These are phyloP conservation scores for Choiromyces venosus DNA, from an alignment of 495 filamentous ascomycete species.

Conservation along the genomic window DNA sequence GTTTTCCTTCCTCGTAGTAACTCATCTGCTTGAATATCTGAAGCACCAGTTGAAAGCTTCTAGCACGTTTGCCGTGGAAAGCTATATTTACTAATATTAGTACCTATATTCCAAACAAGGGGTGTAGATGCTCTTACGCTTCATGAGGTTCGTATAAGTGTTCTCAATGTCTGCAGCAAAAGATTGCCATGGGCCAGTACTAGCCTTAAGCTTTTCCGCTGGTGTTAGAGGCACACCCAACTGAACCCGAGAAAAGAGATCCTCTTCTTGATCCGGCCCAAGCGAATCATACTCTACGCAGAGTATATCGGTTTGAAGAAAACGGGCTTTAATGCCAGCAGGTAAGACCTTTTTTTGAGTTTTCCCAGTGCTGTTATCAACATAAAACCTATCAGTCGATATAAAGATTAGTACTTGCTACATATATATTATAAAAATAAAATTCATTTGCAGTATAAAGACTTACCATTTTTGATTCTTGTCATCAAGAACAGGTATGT, in stretches of 20 bases:
- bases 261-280: slow-evolving; percentile 47
- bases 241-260: slow-evolving; percentile 50
- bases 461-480: slow-evolving; percentile 41
- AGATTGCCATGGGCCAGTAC: slow-evolving; percentile 47
- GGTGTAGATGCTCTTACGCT: slow-evolving; percentile 34
- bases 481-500: slow-evolving; percentile 46
- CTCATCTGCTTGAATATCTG: slow-evolving; percentile 39
- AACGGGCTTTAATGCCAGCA: slow-evolving; percentile 41
- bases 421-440: neutral
- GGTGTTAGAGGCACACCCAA: slow-evolving; percentile 47
- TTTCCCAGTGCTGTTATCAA: slow-evolving; percentile 19
- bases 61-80: slow-evolving; percentile 41
- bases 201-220: slow-evolving; percentile 51
- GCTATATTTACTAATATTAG: slow-evolving; percentile 34
- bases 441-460: neutral
- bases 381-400: slow-evolving; percentile 25
- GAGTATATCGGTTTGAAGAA: slow-evolving; percentile 44
- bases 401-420: neutral
- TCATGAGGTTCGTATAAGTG: slow-evolving; percentile 44
- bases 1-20: slow-evolving; percentile 21
- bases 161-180: slow-evolving; percentile 46
- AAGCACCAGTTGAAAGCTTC: slow-evolving; percentile 42
- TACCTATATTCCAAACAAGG: neutral
- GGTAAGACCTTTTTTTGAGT: slow-evolving; percentile 31
- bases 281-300: slow-evolving; percentile 47